Conservation (phyloP, 805 yeast genomes). For the Martiniozyma abietophila region DNA sequence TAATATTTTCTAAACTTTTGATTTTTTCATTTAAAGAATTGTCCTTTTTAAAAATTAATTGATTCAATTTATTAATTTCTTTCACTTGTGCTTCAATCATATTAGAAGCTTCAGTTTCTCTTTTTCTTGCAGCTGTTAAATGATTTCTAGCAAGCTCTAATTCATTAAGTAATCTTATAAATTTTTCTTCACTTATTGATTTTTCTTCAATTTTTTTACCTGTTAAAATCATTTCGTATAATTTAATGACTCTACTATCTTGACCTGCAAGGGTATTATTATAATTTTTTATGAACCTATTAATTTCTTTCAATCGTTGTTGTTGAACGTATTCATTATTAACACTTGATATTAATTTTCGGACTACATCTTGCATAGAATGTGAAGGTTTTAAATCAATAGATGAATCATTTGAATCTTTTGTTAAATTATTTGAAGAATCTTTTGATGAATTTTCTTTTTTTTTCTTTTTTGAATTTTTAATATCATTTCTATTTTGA, state of each 20-base stretch:
- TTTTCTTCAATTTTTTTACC: background rate
- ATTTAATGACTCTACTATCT: too few relatives aligned
- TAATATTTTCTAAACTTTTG: background rate
- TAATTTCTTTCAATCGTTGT: conserved; percentile 44
- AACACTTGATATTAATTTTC: conserved; percentile 44
- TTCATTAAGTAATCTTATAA: conserved; percentile 16
- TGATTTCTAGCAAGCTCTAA: conserved; percentile 15
- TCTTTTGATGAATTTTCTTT: conserved; percentile 24
- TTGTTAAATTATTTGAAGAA: background rate
- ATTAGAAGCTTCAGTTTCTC: conserved; percentile 16
- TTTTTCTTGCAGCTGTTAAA: conserved; percentile 13
- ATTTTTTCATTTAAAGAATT: conserved; percentile 2
- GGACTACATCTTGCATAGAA: conserved; percentile 46
- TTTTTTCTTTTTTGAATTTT: conserved; percentile 33
- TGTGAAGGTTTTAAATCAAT: conserved; percentile 51
- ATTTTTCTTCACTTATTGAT: conserved; percentile 14
- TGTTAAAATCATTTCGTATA: too few relatives aligned
- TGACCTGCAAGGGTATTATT: conserved; percentile 17
- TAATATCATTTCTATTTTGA: conserved; percentile 22
- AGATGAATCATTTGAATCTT: conserved; percentile 22
- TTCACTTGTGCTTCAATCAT: too few relatives aligned
- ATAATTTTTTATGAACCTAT: conserved; percentile 44
- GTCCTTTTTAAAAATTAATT: conserved; percentile 1
- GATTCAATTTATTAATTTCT: conserved; percentile 9
- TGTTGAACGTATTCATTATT: conserved; percentile 52